Base-by-base conservation (phyloP, 306 rosid genomes). In the Fragaria nilgerrensis region DNA sequence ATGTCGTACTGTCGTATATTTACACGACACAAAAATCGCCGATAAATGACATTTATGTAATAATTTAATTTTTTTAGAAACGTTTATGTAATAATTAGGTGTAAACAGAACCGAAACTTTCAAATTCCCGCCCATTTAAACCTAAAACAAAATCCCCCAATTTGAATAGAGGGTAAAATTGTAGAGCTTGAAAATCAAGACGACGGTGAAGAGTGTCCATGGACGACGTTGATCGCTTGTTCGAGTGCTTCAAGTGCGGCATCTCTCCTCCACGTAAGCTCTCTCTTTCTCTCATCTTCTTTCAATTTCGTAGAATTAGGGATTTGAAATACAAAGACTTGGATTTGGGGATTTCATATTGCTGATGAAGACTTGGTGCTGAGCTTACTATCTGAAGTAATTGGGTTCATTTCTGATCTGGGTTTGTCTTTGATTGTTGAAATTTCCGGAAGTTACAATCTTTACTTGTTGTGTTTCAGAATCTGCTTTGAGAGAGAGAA, bases 181-280 rank as follows among this genome's bases (percentile, higher is more conserved):
- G 41, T 37, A 0, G 41, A 37, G 41, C 41, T 37, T 37, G 41
- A 37, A 37, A 37, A 37, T 37, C 41, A 37, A 59, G 65, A 23
- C 65, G 36, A 23, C 36, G 17, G 56, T 13, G 67, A 22, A 14
- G 11, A 27, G 75, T 56, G 64, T 12, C 75, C 63, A 84, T 82
- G 93, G 96, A 85, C 86, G 93, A 94, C 64, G 96, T 92, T 53
- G 98, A 94, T 92, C 92, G 98, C 20, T 87, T 92, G 78, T 94
- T 90, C 70, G 90, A 88, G 62, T 86, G 90, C 86, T 94, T 94
- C 89, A 94, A 90, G 80, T 94, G 96, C 75, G 98, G 97, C 63
- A 66, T 92, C 87, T 84, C 98, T 29, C 93, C 96, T 76, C 97
- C 98, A 15, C 58, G 98, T 94, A 94, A 59, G 85, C 73, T 23